Evolutionary conservation across 2,329 filamentous ascomycete genomes (phyloP).

Genomic region (Zalaria obscura): DNA sequence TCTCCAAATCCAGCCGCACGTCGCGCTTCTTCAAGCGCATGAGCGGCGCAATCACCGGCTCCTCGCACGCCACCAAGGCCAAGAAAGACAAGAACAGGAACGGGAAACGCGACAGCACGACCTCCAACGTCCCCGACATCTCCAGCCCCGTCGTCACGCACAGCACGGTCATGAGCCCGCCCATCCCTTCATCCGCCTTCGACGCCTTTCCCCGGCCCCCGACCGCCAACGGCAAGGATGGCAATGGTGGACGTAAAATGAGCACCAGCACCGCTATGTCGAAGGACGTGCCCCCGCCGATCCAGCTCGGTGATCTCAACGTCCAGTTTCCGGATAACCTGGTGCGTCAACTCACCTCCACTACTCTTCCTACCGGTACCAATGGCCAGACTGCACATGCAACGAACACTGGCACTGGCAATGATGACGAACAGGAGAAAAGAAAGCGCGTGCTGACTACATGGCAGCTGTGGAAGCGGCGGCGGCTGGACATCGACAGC

Average conservation of each 20-base stretch:
- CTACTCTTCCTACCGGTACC: background rate
- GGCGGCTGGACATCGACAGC: conserved; percentile 73
- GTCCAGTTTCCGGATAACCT: conserved; percentile 94
- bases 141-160: no score
- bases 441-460: conserved; percentile 5
- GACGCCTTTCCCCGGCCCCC: no score
- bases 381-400: no score
- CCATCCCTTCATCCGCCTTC: no score
- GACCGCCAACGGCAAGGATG: background rate
- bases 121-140: background rate
- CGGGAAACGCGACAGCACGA: background rate
- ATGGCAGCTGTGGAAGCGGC: conserved; percentile 70
- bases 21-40: conserved; percentile 53
- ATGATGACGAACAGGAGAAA: no score
- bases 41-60: conserved; percentile 20
- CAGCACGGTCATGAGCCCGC: no score
- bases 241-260: conserved; percentile 9
- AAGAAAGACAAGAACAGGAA: no score
- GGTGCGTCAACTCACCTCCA: conserved; percentile 19
- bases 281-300: conserved; percentile 35
- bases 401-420: no score
- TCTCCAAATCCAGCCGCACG: conserved; percentile 36
- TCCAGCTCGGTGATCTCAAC: conserved; percentile 79
- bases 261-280: no score
- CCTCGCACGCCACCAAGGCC: no score